Evolutionary conservation across 345 rosid genomes (phyloP).

Genomic region (Arabis hirsuta): DNA sequence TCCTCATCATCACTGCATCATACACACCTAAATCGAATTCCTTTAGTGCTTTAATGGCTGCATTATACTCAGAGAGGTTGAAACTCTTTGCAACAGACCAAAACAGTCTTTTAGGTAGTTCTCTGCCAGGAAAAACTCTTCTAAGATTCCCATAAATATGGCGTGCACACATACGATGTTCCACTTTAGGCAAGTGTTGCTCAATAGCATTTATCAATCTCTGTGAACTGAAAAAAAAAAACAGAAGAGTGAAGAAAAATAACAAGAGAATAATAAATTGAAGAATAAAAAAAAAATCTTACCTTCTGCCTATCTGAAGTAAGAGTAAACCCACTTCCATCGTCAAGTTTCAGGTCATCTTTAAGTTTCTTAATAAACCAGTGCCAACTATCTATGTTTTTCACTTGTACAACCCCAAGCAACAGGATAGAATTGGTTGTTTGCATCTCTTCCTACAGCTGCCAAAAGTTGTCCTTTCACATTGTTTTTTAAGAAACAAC

Average conservation of each 20-base stretch:
- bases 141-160: not conserved
- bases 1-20: not conserved
- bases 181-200: not conserved
- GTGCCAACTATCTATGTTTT: not conserved
- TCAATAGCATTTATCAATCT: not conserved
- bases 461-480: not conserved
- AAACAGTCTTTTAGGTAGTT: not conserved
- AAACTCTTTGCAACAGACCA: not conserved
- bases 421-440: not conserved
- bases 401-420: not conserved
- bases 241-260: too few species aligned
- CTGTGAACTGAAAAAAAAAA: not conserved
- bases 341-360: not conserved
- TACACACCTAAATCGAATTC: not conserved
- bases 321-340: not conserved
- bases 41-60: not conserved
- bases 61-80: not conserved
- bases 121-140: not conserved
- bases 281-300: not conserved
- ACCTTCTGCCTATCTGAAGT: conserved; percentile 9
- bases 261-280: not conserved
- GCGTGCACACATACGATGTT: conserved; percentile 2
- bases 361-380: not conserved
- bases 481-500: not conserved
- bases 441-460: conserved; percentile 18